These are phyloP conservation scores for Salvia miltiorrhiza DNA, from an alignment of 257 asterid species.

Conservation along the genomic window DNA sequence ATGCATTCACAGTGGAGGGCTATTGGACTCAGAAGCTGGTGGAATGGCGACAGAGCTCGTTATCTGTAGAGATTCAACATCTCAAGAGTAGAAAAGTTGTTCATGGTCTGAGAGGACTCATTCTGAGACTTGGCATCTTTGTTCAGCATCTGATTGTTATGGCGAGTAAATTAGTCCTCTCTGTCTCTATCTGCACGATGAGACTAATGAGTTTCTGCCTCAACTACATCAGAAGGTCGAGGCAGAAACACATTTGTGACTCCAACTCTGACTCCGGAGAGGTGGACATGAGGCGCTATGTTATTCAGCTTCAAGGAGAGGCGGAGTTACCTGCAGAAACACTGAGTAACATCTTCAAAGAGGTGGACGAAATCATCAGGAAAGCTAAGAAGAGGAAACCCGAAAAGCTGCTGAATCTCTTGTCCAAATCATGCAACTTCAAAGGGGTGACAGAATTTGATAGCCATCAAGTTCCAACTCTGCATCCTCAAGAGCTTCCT, in stretches of 20 bases:
- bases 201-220: constrained; percentile 18
- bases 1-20: constrained; percentile 22
- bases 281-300: constrained; percentile 28
- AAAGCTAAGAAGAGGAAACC: constrained; percentile 32
- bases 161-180: constrained; percentile 25
- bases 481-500: constrained; percentile 38
- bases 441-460: constrained; percentile 32
- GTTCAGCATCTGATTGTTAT: constrained; percentile 36
- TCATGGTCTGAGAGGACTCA: constrained; percentile 22
- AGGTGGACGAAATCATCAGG: not conserved
- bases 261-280: not conserved
- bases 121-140: constrained; percentile 26
- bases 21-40: constrained; percentile 41
- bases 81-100: constrained; percentile 34
- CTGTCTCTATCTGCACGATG: constrained; percentile 23
- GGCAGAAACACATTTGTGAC: constrained; percentile 18
- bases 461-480: constrained; percentile 27
- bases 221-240: constrained; percentile 12
- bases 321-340: constrained; percentile 28
- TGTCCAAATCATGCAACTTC: constrained; percentile 28
- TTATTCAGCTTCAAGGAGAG: constrained; percentile 48
- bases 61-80: constrained; percentile 25
- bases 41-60: constrained; percentile 42
- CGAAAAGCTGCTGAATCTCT: constrained; percentile 26
- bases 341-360: constrained; percentile 30